A percentile compares a stretch with the other conserved stretches of the same genome.
These are phyloP conservation scores for Tetracladium maxilliforme DNA, from an alignment of 2,329 filamentous ascomycete genomes.

Conservation along the genomic window DNA sequence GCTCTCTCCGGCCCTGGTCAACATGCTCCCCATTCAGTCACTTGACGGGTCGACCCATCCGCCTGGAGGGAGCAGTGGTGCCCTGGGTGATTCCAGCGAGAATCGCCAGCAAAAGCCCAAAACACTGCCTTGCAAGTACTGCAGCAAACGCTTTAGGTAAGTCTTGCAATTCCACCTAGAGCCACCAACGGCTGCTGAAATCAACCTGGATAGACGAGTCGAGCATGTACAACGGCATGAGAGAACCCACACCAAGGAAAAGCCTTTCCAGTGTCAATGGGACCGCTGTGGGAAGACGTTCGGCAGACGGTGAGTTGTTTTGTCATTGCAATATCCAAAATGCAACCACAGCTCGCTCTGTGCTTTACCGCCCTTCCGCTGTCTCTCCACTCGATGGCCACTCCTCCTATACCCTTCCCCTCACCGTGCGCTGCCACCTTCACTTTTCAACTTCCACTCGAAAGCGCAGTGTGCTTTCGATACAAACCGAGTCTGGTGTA, in stretches of 20 bases:
- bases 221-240: slow-evolving; percentile 51
- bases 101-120: slow-evolving; percentile 43
- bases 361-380: no score
- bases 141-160: slow-evolving; percentile 47
- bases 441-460: no score
- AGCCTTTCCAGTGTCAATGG: slow-evolving; percentile 45
- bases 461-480: no score
- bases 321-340: background rate
- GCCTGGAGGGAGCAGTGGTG: no score
- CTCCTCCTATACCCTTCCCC: no score
- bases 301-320: slow-evolving; percentile 38
- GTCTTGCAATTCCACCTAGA: slow-evolving; percentile 10
- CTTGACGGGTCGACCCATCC: no score
- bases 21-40: no score
- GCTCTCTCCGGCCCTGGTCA: no score
- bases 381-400: no score
- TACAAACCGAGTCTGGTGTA: no score
- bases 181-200: background rate
- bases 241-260: slow-evolving; percentile 50
- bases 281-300: slow-evolving; percentile 47
- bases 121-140: slow-evolving; percentile 47
- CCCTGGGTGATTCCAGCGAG: no score
- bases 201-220: slow-evolving; percentile 31
- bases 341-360: background rate
- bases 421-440: no score